Percentiles rank a stretch among this genome's conserved stretches.
Evolutionary conservation across 2,329 filamentous ascomycete species (phyloP).

Genomic region (Cladosporium sp.): DNA sequence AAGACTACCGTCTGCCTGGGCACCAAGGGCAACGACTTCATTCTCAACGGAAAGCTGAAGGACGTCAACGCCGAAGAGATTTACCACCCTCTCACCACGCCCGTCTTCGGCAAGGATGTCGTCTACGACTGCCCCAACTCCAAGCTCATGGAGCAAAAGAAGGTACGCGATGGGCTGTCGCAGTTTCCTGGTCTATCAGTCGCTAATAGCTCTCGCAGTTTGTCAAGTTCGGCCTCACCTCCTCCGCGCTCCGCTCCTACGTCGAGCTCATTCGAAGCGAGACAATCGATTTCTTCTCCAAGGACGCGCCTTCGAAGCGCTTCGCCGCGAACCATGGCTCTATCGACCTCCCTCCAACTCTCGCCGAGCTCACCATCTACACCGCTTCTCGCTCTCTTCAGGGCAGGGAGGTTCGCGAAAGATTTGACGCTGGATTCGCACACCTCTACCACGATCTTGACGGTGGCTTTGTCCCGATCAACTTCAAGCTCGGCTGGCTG

Average conservation of each 20-base stretch:
- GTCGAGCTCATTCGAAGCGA: conserved; percentile 75
- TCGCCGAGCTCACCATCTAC: conserved; percentile 86
- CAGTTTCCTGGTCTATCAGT: conserved; percentile 10
- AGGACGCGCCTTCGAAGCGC: conserved; percentile 45
- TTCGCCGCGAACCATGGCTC: conserved; percentile 48
- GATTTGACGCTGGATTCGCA: conserved; percentile 76
- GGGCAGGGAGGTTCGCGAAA: conserved; percentile 74
- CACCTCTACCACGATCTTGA: conserved; percentile 84
- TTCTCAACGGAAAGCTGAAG: conserved; percentile 84
- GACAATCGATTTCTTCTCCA: conserved; percentile 68
- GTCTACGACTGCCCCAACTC: conserved; percentile 89
- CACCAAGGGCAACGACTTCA: conserved; percentile 81
- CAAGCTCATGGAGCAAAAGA: conserved; percentile 96
- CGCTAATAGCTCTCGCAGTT: conserved; percentile 49
- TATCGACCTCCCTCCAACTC: conserved; percentile 67
- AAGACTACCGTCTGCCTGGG: conserved; percentile 85
- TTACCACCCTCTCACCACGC: conserved; percentile 69
- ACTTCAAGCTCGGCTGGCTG: conserved; percentile 86
- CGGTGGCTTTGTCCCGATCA: conserved; percentile 83
- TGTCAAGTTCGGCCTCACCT: conserved; percentile 76
- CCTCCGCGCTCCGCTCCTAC: conserved; percentile 70
- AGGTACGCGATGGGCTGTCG: conserved; percentile 56
- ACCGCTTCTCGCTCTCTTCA: conserved; percentile 83
- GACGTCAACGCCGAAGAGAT: conserved; percentile 90
- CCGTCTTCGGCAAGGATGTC: conserved; percentile 76